A percentile compares a stretch with the other conserved stretches of the same genome.
phyloP scores from a whole-genome alignment of 306 rosid species.

The Pyrus betulifolia region DNA sequence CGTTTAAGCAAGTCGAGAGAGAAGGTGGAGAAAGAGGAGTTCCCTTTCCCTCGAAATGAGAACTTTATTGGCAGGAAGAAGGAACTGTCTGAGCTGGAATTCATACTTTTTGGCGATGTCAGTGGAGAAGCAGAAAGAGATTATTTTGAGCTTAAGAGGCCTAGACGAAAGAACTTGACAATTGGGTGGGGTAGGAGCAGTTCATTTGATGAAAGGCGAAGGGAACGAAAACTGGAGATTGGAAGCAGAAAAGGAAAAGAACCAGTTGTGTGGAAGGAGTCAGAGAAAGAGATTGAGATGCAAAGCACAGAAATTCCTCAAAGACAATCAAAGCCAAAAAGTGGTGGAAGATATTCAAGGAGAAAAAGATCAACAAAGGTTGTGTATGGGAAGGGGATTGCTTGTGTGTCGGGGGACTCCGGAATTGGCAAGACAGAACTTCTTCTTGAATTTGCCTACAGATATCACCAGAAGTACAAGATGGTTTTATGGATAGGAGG shows the following conservation, averaged over 20 bases:
- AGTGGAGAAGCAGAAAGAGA: conserved; percentile 69
- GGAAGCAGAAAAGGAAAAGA: conserved; percentile 61
- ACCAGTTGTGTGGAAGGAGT: conserved; percentile 79
- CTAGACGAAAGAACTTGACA: conserved; percentile 52
- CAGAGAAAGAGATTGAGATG: conserved; percentile 80
- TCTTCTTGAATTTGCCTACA: conserved; percentile 78
- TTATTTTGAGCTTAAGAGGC: conserved; percentile 70
- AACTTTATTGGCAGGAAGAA: conserved; percentile 73
- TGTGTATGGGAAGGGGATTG: conserved; percentile 77
- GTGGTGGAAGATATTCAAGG: conserved; percentile 42
- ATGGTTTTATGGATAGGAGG: conserved; percentile 89
- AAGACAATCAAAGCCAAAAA: conserved; percentile 41
- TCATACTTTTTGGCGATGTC: conserved; percentile 70
- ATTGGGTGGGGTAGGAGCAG: conserved; percentile 60
- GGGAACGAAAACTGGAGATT: conserved; percentile 28
- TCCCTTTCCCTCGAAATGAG: conserved; percentile 63
- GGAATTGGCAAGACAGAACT: conserved; percentile 95
- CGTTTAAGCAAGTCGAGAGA: conserved; percentile 69
- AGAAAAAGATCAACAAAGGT: conserved; percentile 52
- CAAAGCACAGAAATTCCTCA: conserved; percentile 50
- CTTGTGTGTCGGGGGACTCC: conserved; percentile 71
- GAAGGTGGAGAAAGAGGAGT: conserved; percentile 71
- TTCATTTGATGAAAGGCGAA: conserved; percentile 51
- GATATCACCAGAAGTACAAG: conserved; percentile 82
- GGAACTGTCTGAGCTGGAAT: conserved; percentile 74